Conservation (phyloP, 2,329 filamentous ascomycete genomes). For the Alternaria sp. region DNA sequence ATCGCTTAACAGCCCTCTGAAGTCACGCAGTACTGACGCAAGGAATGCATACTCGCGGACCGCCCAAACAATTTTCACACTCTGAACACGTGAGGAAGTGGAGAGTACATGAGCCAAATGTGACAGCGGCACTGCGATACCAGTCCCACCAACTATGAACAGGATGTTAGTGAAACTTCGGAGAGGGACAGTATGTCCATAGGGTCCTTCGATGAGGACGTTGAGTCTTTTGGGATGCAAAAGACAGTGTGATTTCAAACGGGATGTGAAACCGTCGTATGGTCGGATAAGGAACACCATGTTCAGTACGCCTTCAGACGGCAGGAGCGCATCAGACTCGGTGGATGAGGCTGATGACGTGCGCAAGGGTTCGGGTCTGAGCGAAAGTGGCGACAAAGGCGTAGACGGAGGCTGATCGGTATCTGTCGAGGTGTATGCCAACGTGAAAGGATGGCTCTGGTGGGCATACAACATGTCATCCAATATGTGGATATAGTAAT, state of each 20-base stretch:
- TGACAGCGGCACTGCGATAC: constrained; percentile 45
- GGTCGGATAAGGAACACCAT: constrained; percentile 61
- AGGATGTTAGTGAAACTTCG: constrained; percentile 52
- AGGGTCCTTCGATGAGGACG: constrained; percentile 61
- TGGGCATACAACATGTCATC: constrained; percentile 55
- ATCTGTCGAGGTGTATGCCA: constrained; percentile 31
- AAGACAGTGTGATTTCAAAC: constrained; percentile 45
- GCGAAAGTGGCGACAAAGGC: constrained; percentile 20
- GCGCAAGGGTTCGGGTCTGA: constrained; percentile 16
- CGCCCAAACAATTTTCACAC: constrained; percentile 45
- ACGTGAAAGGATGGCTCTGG: constrained; percentile 60
- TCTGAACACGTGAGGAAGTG: constrained; percentile 21
- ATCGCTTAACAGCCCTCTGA: constrained; percentile 29
- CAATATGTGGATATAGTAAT: constrained; percentile 61
- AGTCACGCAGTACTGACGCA: constrained; percentile 32
- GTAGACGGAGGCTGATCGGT: neutral
- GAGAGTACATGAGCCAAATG: constrained; percentile 34
- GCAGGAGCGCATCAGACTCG: constrained; percentile 43
- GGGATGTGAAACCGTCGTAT: constrained; percentile 60
- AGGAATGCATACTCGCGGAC: constrained; percentile 45
- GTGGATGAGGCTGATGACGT: constrained; percentile 25
- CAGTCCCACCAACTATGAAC: constrained; percentile 49
- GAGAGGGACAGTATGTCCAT: constrained; percentile 55
- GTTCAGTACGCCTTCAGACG: constrained; percentile 17
- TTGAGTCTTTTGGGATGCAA: constrained; percentile 37